Percentiles rank a stretch among this genome's conserved stretches.
Evolutionary conservation across 78 protist species (phyloP).

Genomic region (Dictyostelium firmibasis): DNA sequence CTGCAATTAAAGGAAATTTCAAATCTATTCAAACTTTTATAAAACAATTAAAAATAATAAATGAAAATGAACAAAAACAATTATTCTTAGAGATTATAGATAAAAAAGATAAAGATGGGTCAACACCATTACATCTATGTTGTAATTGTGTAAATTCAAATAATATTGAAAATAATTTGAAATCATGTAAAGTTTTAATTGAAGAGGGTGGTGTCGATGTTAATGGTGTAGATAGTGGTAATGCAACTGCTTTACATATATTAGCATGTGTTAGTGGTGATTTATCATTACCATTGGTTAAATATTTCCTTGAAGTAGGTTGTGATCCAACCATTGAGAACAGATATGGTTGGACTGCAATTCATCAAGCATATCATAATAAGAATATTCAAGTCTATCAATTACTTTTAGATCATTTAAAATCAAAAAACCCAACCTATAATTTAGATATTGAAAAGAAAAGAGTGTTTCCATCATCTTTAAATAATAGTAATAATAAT

Average conservation of each 20-base stretch:
- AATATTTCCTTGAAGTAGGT: conserved; percentile 33
- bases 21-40: not conserved
- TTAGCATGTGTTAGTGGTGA: conserved; percentile 17
- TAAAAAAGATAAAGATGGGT: conserved; percentile 42
- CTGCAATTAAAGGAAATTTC: conserved; percentile 39
- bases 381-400: not conserved
- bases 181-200: not conserved
- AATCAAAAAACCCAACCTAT: not conserved
- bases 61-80: no score
- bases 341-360: conserved; percentile 65
- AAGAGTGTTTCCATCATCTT: not conserved
- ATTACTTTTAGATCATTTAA: not conserved
- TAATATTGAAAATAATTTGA: not conserved
- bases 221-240: conserved; percentile 27
- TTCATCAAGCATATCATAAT: conserved; percentile 15
- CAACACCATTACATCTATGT: conserved; percentile 57
- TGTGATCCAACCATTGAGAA: conserved; percentile 72
- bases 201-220: conserved; percentile 30
- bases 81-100: not conserved
- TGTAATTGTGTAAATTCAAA: conserved; percentile 16
- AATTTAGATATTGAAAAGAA: conserved; percentile 51
- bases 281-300: not conserved
- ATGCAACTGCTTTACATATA: conserved; percentile 53
- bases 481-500: no score
- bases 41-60: not conserved